These are phyloP conservation scores for Glycyrrhiza uralensis DNA, from an alignment of 306 rosid genomes.

Conservation along the genomic window DNA sequence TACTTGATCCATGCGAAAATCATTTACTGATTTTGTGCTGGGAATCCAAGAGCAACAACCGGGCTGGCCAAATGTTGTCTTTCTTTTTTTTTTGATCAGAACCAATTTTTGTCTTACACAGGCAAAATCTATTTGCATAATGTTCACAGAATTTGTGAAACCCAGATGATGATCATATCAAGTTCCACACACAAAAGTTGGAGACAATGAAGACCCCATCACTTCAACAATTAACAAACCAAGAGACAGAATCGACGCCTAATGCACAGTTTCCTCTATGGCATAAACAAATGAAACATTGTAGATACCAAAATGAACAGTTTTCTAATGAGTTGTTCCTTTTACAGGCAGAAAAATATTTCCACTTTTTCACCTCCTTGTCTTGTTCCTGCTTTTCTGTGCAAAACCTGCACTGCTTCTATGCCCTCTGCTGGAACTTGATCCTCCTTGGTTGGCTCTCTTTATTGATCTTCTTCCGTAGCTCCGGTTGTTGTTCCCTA, in stretches of 20 bases:
- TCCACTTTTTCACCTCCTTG: slow-evolving; percentile 30
- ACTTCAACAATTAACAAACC: slow-evolving; percentile 36
- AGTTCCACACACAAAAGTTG: background rate
- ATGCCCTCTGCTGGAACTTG: slow-evolving; percentile 27
- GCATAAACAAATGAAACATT: slow-evolving; percentile 1
- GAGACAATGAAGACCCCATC: background rate
- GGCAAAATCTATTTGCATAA: background rate
- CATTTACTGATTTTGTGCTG: too few relatives aligned
- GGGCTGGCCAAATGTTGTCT: too few relatives aligned
- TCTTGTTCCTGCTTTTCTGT: slow-evolving; percentile 38
- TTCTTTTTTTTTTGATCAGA: too few relatives aligned
- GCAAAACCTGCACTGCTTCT: slow-evolving; percentile 41
- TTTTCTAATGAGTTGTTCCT: slow-evolving; percentile 16
- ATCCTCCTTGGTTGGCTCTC: slow-evolving; percentile 42
- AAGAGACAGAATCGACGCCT: slow-evolving; percentile 18
- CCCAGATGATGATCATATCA: background rate
- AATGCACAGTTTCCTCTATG: background rate
- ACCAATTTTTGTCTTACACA: background rate
- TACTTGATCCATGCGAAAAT: too few relatives aligned
- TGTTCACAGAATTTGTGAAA: background rate
- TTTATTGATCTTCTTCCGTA: slow-evolving; percentile 39
- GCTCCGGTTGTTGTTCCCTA: slow-evolving; percentile 48
- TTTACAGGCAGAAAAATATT: slow-evolving; percentile 1
- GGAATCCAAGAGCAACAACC: too few relatives aligned
- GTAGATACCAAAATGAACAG: background rate